Conservation (phyloP, 768 basidiomycete species). For the Aureoboletus auriporus region DNA sequence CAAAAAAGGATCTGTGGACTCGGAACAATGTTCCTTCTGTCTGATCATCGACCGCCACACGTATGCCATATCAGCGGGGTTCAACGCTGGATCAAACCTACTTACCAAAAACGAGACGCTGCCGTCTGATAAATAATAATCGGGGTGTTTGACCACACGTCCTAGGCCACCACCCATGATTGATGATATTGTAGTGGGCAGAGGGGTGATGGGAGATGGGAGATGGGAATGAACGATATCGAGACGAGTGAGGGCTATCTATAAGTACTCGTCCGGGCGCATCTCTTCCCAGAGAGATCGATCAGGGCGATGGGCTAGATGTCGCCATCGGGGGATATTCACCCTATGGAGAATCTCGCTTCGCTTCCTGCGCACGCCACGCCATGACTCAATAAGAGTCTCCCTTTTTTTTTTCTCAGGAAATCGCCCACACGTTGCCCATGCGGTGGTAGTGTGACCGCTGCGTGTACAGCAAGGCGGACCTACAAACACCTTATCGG, state of each 20-base stretch:
- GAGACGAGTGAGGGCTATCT: slow-evolving; percentile 13
- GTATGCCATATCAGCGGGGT: slow-evolving; percentile 3
- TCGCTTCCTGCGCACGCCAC: slow-evolving; percentile 2
- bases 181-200: background rate
- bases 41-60: slow-evolving; percentile 29
- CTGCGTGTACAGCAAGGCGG: slow-evolving; percentile 20
- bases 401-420: slow-evolving; percentile 2
- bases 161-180: slow-evolving; percentile 15
- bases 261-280: slow-evolving; percentile 7
- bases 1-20: slow-evolving; percentile 57
- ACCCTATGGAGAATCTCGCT: slow-evolving; percentile 9
- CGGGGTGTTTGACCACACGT: background rate
- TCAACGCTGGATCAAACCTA: background rate
- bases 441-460: slow-evolving; percentile 1
- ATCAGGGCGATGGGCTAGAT: slow-evolving; percentile 7
- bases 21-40: slow-evolving; percentile 47
- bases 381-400: background rate
- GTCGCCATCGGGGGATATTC: background rate
- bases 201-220: background rate
- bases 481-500: slow-evolving; percentile 15
- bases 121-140: slow-evolving; percentile 11
- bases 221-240: background rate
- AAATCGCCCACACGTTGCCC: background rate
- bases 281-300: slow-evolving; percentile 17
- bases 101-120: slow-evolving; percentile 17